Conservation (phyloP, 805 yeast genomes). For the Candida silvicultrix region DNA sequence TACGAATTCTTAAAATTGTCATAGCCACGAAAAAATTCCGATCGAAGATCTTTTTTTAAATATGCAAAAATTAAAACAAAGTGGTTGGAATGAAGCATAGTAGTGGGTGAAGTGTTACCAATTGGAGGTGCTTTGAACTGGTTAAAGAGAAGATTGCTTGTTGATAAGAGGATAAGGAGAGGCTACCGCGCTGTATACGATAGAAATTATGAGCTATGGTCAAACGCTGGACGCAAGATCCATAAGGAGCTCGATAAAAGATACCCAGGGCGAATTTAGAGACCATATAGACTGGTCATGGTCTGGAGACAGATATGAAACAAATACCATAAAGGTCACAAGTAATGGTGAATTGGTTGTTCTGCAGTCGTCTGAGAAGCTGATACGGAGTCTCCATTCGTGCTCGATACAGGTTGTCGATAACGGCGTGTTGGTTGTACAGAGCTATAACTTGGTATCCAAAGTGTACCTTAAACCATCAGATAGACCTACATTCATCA, state of each 20-base stretch:
- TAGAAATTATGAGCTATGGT: background rate
- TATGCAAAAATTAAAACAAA: no score
- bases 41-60: background rate
- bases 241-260: constrained; percentile 1
- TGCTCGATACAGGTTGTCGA: background rate
- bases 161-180: no score
- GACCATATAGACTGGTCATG: constrained; percentile 12
- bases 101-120: no score
- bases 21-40: background rate
- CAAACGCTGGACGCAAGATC: background rate
- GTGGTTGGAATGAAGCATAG: no score
- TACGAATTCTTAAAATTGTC: no score
- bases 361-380: background rate
- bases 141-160: no score
- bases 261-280: constrained; percentile 10
- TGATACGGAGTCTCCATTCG: constrained; percentile 4
- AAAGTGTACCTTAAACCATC: constrained; percentile 14
- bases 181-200: no score
- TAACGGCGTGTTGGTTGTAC: background rate
- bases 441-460: background rate
- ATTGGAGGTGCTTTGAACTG: no score
- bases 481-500: constrained; percentile 27
- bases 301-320: background rate
- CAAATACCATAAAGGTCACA: constrained; percentile 1
- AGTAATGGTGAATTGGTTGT: constrained; percentile 2